phyloP scores from a whole-genome alignment of 2,329 filamentous ascomycete genomes.

The Colletotrichum sublineola region DNA sequence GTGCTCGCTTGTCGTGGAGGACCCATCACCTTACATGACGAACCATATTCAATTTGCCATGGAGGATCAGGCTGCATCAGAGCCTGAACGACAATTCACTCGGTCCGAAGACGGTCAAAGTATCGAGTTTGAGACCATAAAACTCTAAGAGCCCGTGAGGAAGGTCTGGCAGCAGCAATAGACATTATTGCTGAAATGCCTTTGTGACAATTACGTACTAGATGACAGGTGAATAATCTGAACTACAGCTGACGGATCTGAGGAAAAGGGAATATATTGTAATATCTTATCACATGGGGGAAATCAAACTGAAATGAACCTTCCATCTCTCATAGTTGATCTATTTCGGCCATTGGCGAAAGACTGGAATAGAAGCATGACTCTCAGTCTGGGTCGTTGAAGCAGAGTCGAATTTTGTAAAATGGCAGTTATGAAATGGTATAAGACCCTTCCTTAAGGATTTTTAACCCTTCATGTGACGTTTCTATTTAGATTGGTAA shows the following conservation, averaged over 20 bases:
- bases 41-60: constrained; percentile 41
- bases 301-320: rapidly evolving
- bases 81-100: neutral
- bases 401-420: neutral
- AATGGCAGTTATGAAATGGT: neutral
- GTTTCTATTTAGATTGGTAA: neutral
- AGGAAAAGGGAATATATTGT: neutral
- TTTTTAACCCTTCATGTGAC: neutral
- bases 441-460: neutral
- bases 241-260: neutral
- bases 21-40: constrained; percentile 42
- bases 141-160: neutral
- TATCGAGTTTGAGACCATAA: constrained; percentile 33
- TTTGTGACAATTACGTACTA: neutral
- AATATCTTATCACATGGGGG: too few species aligned
- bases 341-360: neutral
- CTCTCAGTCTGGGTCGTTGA: neutral
- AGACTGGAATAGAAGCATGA: neutral
- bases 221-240: neutral
- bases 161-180: constrained; percentile 8
- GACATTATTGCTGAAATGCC: neutral
- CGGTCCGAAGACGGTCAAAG: neutral
- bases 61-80: constrained; percentile 11
- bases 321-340: neutral
- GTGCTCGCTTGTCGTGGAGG: constrained; percentile 30